A percentile compares a stretch with the other conserved stretches of the same genome.
Conservation (phyloP, 1,139 yeast species). For the Tardiomyces blankii region DNA sequence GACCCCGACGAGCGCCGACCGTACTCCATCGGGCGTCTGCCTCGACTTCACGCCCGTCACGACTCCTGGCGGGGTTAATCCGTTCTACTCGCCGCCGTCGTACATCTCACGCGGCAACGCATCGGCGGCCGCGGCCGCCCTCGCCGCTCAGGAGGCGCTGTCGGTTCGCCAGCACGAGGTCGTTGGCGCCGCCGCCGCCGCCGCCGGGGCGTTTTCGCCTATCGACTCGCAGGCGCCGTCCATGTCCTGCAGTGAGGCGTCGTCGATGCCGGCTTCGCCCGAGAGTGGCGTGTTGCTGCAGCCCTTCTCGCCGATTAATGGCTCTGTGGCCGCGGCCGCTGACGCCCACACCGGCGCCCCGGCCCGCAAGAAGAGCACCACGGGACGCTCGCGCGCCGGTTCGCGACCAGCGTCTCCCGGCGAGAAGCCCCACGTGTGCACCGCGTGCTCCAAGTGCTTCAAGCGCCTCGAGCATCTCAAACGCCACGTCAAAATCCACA, state of each 20-base stretch:
- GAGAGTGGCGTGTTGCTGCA: not conserved
- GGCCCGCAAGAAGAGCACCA: not conserved
- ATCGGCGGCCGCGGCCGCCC: slow-evolving; percentile 10
- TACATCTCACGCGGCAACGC: slow-evolving; percentile 10
- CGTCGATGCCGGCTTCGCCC: slow-evolving; percentile 1
- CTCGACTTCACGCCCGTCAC: not conserved
- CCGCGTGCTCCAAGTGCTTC: slow-evolving; percentile 56
- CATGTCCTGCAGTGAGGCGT: not conserved
- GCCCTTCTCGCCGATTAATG: not conserved
- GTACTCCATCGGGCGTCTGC: not conserved
- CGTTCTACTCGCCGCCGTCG: slow-evolving; percentile 26
- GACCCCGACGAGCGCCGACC: not conserved
- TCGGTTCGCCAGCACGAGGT: slow-evolving; percentile 2
- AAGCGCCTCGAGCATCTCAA: slow-evolving; percentile 90
- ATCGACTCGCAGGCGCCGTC: not conserved
- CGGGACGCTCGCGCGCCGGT: slow-evolving; percentile 1
- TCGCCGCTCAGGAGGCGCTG: slow-evolving; percentile 9
- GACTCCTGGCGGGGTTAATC: slow-evolving; percentile 18
- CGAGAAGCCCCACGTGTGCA: slow-evolving; percentile 55
- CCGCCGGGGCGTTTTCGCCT: slow-evolving; percentile 1
- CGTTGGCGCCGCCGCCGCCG: slow-evolving; percentile 4
- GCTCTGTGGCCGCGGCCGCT: not conserved
- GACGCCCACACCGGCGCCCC: not conserved
- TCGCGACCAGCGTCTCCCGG: slow-evolving; percentile 5
- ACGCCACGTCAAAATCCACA: slow-evolving; percentile 81